phyloP scores from a whole-genome alignment of 306 rosid species.

The Luffa aegyptiaca region DNA sequence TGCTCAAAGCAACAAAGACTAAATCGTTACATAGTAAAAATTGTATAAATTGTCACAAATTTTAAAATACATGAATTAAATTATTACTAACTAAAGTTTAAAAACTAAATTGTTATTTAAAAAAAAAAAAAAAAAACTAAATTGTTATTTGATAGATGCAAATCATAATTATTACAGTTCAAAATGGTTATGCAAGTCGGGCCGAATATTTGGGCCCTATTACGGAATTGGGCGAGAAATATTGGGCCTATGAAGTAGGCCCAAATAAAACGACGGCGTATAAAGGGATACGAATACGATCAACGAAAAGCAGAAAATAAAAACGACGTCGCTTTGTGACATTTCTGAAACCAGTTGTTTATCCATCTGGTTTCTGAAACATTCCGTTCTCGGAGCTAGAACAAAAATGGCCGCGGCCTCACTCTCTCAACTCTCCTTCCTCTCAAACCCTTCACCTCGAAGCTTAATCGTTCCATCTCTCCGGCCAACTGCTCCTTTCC shows the following conservation, averaged over 20 bases:
- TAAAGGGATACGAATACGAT: not conserved
- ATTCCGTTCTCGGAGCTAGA: not conserved
- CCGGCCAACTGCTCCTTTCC: not conserved
- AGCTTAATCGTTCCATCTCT: conserved; percentile 13
- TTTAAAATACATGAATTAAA: too few relatives aligned
- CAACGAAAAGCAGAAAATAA: not conserved
- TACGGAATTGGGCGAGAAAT: not conserved
- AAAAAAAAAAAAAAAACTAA: too few relatives aligned
- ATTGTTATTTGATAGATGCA: too few relatives aligned
- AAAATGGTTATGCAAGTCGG: not conserved
- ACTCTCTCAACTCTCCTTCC: conserved; percentile 29
- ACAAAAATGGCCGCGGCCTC: conserved; percentile 40
- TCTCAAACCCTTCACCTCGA: conserved; percentile 22
- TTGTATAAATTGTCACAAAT: too few relatives aligned
- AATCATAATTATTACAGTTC: too few relatives aligned
- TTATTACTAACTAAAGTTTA: too few relatives aligned
- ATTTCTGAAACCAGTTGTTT: not conserved
- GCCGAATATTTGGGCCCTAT: not conserved
- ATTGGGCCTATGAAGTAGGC: not conserved
- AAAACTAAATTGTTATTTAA: too few relatives aligned
- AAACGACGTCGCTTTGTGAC: not conserved
- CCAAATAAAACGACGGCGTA: not conserved
- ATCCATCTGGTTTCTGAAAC: not conserved
- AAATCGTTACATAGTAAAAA: too few relatives aligned
- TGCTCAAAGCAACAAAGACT: too few relatives aligned